Evolutionary conservation across 352 stramenopile species (phyloP).

Genomic region (Phytopythium vexans): DNA sequence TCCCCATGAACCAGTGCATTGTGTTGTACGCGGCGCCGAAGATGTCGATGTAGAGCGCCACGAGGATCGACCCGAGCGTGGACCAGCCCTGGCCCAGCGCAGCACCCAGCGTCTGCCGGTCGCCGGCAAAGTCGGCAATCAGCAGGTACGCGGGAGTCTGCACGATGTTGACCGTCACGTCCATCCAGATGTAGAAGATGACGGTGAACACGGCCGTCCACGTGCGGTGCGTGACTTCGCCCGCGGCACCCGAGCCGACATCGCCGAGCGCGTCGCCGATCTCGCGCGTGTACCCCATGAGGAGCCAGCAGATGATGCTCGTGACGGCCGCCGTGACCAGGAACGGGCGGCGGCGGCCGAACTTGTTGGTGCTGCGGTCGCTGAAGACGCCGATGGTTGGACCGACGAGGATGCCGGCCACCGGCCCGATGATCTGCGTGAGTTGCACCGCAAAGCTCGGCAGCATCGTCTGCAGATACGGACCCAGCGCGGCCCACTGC

Average conservation of each 20-base stretch:
- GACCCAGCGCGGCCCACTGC: conserved; percentile 35
- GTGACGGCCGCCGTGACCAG: conserved; percentile 10
- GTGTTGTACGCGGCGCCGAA: conserved; percentile 16
- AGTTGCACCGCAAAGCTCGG: conserved; percentile 30
- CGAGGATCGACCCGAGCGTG: conserved; percentile 10
- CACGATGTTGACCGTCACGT: conserved; percentile 24
- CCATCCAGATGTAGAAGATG: conserved; percentile 27
- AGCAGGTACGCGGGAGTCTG: conserved; percentile 13
- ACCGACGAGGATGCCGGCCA: conserved; percentile 19
- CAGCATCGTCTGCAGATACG: conserved; percentile 39
- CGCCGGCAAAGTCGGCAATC: conserved; percentile 21
- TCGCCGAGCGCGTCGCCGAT: too few species aligned
- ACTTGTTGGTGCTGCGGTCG: conserved; percentile 19
- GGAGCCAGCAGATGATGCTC: conserved; percentile 33
- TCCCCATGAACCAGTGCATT: conserved; percentile 16
- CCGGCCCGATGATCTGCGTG: conserved; percentile 35
- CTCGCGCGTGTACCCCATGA: conserved; percentile 43
- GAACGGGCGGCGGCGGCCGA: conserved; percentile 25
- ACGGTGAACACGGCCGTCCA: conserved; percentile 13
- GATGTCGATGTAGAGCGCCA: conserved; percentile 15
- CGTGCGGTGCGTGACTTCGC: conserved; percentile 3
- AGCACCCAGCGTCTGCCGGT: conserved; percentile 15
- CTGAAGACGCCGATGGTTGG: conserved; percentile 22
- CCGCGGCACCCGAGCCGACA: background rate
- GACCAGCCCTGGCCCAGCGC: conserved; percentile 8